A percentile compares a stretch with the other conserved stretches of the same genome.
These are phyloP conservation scores for Anisodus tanguticus DNA, from an alignment of 257 asterid genomes.

Conservation along the genomic window DNA sequence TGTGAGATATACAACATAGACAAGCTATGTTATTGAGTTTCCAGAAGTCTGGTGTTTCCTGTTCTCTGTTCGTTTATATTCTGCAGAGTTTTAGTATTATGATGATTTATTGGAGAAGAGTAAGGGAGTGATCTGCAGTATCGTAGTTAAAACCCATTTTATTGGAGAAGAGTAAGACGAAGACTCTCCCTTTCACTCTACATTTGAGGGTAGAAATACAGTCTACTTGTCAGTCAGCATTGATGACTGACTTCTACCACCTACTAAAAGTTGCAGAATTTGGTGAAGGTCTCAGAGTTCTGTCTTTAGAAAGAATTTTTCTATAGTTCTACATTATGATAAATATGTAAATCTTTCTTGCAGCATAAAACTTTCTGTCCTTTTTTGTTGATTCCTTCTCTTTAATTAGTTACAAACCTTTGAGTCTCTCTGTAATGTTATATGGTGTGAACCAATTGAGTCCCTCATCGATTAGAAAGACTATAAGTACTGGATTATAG, in stretches of 20 bases:
- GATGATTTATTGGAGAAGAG: not conserved
- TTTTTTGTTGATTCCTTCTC: not conserved
- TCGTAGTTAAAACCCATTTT: slow-evolving; percentile 5
- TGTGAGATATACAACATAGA: not conserved
- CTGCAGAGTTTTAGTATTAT: not conserved
- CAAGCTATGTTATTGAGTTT: not conserved
- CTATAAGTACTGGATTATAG: not conserved
- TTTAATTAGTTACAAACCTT: not conserved
- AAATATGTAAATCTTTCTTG: not conserved
- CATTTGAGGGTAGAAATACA: not conserved
- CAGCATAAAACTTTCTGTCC: not conserved
- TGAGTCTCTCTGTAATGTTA: not conserved
- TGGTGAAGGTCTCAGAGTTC: not conserved
- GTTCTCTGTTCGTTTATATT: not conserved
- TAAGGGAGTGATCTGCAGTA: not conserved
- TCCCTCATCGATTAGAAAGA: not conserved
- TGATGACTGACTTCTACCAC: not conserved
- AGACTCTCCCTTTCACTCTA: not conserved
- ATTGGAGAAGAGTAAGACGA: not conserved
- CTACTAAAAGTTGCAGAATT: not conserved
- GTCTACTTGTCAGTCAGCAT: not conserved
- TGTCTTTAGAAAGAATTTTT: not conserved
- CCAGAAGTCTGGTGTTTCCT: not conserved
- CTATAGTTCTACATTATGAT: not conserved
- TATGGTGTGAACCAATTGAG: not conserved